A percentile compares a stretch with the other conserved stretches of the same genome.
These are phyloP conservation scores for Remersonia thermophila DNA, from an alignment of 2,329 filamentous ascomycete species.

Conservation along the genomic window DNA sequence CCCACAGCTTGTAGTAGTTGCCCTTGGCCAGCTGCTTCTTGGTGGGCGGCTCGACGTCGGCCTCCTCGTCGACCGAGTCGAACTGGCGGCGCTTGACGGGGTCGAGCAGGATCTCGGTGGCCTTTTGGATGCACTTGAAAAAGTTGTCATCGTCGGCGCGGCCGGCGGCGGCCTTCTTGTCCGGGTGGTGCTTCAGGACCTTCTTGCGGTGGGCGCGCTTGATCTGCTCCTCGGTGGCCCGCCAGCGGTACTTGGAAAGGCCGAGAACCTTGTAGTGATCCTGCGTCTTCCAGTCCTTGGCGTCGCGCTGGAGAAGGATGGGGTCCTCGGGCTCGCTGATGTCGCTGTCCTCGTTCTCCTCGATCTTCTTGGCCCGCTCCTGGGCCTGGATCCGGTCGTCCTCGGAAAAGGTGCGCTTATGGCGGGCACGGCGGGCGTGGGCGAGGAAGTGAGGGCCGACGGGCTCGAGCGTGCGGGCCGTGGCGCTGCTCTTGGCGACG, in stretches of 20 bases:
- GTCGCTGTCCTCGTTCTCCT: conserved; percentile 76
- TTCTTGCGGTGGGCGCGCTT: conserved; percentile 99
- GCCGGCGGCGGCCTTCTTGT: conserved; percentile 93
- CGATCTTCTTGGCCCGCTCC: conserved; percentile 87
- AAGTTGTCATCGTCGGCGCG: conserved; percentile 88
- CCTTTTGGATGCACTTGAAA: conserved; percentile 99
- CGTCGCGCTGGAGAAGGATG: conserved; percentile 80
- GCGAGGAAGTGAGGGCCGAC: conserved; percentile 96
- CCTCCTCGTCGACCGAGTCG: conserved; percentile 90
- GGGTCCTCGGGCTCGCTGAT: conserved; percentile 91
- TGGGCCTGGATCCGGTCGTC: conserved; percentile 96
- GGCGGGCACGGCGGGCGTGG: conserved; percentile 86
- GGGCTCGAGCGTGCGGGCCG: conserved; percentile 82
- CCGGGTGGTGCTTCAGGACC: conserved; percentile 96
- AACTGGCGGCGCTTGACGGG: conserved; percentile 87
- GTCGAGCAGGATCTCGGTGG: conserved; percentile 84
- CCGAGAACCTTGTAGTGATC: conserved; percentile 97
- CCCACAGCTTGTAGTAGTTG: conserved; percentile 94
- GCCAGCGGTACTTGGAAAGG: conserved; percentile 80
- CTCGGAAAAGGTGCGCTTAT: conserved; percentile 96
- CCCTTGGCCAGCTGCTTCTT: conserved; percentile 77
- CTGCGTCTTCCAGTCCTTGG: conserved; percentile 99
- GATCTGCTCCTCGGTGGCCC: conserved; percentile 94
- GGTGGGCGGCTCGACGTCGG: conserved; percentile 79
- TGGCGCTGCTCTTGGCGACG: conserved; percentile 52